phyloP scores from a whole-genome alignment of 306 rosid species.

The Vicia villosa region DNA sequence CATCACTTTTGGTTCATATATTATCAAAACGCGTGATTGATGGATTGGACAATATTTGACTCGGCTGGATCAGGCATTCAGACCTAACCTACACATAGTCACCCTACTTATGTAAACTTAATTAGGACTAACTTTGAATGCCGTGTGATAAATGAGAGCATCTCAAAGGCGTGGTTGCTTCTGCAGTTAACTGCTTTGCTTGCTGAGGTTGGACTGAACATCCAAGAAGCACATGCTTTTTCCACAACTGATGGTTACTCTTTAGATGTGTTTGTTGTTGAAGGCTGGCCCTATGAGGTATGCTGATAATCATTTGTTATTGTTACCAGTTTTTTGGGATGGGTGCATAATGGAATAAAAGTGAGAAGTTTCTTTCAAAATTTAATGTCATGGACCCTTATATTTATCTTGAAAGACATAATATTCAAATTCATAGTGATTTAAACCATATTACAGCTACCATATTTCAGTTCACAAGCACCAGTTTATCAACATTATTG shows the following conservation, averaged over 20 bases:
- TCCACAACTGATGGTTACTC: constrained; percentile 93
- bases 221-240: constrained; percentile 99
- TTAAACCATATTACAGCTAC: constrained; percentile 10
- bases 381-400: constrained; percentile 7
- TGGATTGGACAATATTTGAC: constrained; percentile 30
- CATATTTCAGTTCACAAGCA: constrained; percentile 29
- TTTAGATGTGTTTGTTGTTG: constrained; percentile 97
- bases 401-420: constrained; percentile 18
- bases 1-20: constrained; percentile 2
- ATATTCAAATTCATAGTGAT: constrained; percentile 2
- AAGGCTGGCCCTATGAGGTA: constrained; percentile 99
- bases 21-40: background rate
- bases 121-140: constrained; percentile 25
- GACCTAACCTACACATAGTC: constrained; percentile 9
- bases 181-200: constrained; percentile 95
- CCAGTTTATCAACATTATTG: constrained; percentile 12
- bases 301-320: constrained; percentile 24
- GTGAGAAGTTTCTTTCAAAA: constrained; percentile 6
- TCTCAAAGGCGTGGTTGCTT: constrained; percentile 35
- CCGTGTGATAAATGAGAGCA: constrained; percentile 14
- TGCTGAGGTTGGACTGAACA: constrained; percentile 93
- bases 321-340: constrained; percentile 27
- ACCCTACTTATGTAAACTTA: constrained; percentile 24
- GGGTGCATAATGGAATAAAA: background rate
- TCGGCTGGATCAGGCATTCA: constrained; percentile 12